Percentiles rank a stretch among this genome's conserved stretches.
Conservation (phyloP, 2,329 filamentous ascomycete species). For the Fusarium austroafricanum region DNA sequence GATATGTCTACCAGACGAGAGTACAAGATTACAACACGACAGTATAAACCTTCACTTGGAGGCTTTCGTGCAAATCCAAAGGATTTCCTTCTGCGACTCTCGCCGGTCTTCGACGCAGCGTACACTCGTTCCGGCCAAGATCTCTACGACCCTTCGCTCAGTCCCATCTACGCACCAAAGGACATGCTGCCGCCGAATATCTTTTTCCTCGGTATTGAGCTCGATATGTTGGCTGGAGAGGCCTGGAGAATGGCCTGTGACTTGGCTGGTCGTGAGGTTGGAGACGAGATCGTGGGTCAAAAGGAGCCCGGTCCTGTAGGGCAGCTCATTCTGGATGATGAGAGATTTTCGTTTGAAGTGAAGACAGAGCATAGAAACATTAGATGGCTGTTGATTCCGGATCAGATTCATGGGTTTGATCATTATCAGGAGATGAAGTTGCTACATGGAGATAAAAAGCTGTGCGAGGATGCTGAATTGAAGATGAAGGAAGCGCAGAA, state of each 20-base stretch:
- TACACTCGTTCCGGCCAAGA: slow-evolving; percentile 12
- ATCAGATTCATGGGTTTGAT: slow-evolving; percentile 29
- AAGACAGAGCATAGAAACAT: background rate
- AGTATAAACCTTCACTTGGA: slow-evolving; percentile 17
- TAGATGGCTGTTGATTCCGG: slow-evolving; percentile 26
- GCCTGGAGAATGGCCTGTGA: slow-evolving; percentile 22
- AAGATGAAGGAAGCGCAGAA: slow-evolving; percentile 21
- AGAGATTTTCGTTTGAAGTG: slow-evolving; percentile 20
- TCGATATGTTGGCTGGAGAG: slow-evolving; percentile 25
- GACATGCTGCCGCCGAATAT: slow-evolving; percentile 8
- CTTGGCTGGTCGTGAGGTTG: background rate
- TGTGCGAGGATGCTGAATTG: slow-evolving; percentile 5
- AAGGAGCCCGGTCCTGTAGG: background rate
- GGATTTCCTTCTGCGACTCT: slow-evolving; percentile 7
- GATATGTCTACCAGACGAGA: slow-evolving; percentile 14
- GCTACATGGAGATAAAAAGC: slow-evolving; percentile 12
- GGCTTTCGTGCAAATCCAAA: slow-evolving; percentile 9
- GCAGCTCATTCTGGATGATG: slow-evolving; percentile 18
- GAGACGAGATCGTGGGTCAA: slow-evolving; percentile 5
- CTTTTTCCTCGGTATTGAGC: slow-evolving; percentile 16
- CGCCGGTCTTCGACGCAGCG: slow-evolving; percentile 23
- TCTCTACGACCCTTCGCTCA: slow-evolving; percentile 11
- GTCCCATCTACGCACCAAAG: slow-evolving; percentile 11
- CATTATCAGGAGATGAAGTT: slow-evolving; percentile 6
- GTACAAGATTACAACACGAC: slow-evolving; percentile 13